These are phyloP conservation scores for Kappamyces sp. DNA, from an alignment of 192 early-diverging fungal genomes.

Conservation along the genomic window DNA sequence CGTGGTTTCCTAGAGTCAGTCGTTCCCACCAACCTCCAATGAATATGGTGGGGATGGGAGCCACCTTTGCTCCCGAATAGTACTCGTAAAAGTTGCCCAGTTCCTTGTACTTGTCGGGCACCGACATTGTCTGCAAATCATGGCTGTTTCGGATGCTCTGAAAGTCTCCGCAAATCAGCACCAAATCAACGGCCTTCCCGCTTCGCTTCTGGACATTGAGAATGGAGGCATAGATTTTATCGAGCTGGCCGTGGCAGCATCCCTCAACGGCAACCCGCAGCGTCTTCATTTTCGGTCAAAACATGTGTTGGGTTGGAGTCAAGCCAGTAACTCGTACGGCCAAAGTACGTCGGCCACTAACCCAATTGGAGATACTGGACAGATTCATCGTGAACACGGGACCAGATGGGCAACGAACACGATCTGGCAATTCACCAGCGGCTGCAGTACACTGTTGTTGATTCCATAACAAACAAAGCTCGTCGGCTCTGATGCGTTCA, in stretches of 20 bases:
- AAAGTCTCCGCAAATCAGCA: slow-evolving; percentile 97
- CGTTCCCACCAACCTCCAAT: too few relatives aligned
- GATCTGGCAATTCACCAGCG: too few relatives aligned
- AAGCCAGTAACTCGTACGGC: too few relatives aligned
- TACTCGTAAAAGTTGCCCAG: slow-evolving; percentile 90
- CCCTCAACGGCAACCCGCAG: slow-evolving; percentile 84
- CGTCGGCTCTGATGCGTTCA: too few relatives aligned
- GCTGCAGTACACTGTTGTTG: too few relatives aligned
- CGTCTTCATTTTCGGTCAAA: slow-evolving; percentile 19
- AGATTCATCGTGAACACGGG: too few relatives aligned
- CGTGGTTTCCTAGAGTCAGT: slow-evolving; percentile 99
- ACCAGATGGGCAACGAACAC: too few relatives aligned
- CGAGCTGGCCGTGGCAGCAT: slow-evolving; percentile 93
- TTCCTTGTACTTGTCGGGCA: slow-evolving; percentile 77
- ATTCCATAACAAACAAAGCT: too few relatives aligned
- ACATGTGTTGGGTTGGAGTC: too few relatives aligned
- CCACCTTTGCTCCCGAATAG: slow-evolving; percentile 72
- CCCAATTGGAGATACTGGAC: too few relatives aligned
- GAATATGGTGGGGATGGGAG: slow-evolving; percentile 87
- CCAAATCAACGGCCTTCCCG: slow-evolving; percentile 72
- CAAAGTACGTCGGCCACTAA: too few relatives aligned
- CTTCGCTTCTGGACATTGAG: slow-evolving; percentile 52
- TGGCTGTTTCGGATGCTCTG: slow-evolving; percentile 80
- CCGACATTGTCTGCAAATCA: slow-evolving; percentile 76
- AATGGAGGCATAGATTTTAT: slow-evolving; percentile 78